These are phyloP conservation scores for Fraxinus excelsior DNA, from an alignment of 257 asterid species.

Conservation along the genomic window DNA sequence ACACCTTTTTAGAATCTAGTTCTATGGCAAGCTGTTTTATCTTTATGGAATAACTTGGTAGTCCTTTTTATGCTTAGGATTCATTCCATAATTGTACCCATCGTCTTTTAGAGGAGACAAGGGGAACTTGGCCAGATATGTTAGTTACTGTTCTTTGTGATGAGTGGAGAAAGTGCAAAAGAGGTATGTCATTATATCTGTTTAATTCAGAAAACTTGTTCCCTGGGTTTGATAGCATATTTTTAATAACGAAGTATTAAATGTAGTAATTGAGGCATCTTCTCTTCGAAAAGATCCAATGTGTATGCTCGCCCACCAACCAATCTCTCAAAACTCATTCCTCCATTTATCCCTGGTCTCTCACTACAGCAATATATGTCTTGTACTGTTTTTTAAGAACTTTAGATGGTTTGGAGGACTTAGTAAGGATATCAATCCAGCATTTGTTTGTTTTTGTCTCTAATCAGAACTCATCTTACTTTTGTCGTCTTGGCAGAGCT, in stretches of 20 bases:
- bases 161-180: constrained; percentile 99
- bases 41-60: constrained; percentile 25
- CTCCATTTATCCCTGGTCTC: too few relatives aligned
- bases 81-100: constrained; percentile 55
- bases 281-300: constrained; percentile 91
- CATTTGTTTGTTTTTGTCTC: too few relatives aligned
- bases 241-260: constrained; percentile 17
- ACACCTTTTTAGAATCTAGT: constrained; percentile 21
- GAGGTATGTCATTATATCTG: constrained; percentile 48
- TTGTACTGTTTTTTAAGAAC: neutral
- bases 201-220: constrained; percentile 12
- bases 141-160: constrained; percentile 66
- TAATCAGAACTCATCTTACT: constrained; percentile 29
- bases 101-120: constrained; percentile 71
- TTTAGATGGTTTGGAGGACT: neutral
- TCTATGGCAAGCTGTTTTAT: constrained; percentile 10
- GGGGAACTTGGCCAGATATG: constrained; percentile 88
- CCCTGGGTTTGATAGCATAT: constrained; percentile 19
- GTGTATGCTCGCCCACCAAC: too few relatives aligned
- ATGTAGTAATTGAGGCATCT: constrained; percentile 86
- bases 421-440: too few relatives aligned
- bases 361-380: too few relatives aligned
- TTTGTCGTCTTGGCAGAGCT: constrained; percentile 45
- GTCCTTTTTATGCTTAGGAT: constrained; percentile 48
- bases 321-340: too few relatives aligned